These are phyloP conservation scores for Termitomyces sp. DNA, from an alignment of 768 basidiomycete species.

Conservation along the genomic window DNA sequence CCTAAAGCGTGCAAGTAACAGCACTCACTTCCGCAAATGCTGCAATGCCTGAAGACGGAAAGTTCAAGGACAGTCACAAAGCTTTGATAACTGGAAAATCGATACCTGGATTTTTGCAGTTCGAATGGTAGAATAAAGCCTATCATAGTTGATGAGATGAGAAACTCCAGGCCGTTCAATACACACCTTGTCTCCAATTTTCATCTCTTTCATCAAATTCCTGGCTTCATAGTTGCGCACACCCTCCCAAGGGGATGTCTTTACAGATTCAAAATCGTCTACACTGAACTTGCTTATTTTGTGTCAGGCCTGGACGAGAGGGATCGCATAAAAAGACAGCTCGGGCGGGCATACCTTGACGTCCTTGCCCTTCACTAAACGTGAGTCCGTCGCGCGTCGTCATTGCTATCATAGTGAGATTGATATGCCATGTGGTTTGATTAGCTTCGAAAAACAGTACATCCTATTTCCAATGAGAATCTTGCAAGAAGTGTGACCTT, in stretches of 20 bases:
- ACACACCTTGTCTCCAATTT: conserved; percentile 64
- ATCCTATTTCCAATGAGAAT: too few relatives aligned
- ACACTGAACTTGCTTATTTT: conserved; percentile 60
- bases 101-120: conserved; percentile 74
- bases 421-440: too few relatives aligned
- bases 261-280: conserved; percentile 72
- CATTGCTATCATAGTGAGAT: too few relatives aligned
- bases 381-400: too few relatives aligned
- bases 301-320: neutral
- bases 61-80: neutral
- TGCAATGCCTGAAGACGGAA: conserved; percentile 47
- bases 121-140: conserved; percentile 87
- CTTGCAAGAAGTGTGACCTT: too few relatives aligned
- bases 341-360: conserved; percentile 61
- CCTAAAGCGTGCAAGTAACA: neutral
- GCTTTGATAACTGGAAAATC: neutral
- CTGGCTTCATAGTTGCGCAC: conserved; percentile 79
- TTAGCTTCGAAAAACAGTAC: too few relatives aligned
- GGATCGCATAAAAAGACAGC: neutral
- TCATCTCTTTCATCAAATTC: conserved; percentile 82
- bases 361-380: conserved; percentile 81
- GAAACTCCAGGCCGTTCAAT: neutral
- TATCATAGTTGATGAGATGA: conserved; percentile 18
- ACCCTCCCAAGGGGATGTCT: conserved; percentile 81
- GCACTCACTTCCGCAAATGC: conserved; percentile 69